These are phyloP conservation scores for Ustilago curta DNA, from an alignment of 1,284 basidiomycete genomes.

Conservation along the genomic window DNA sequence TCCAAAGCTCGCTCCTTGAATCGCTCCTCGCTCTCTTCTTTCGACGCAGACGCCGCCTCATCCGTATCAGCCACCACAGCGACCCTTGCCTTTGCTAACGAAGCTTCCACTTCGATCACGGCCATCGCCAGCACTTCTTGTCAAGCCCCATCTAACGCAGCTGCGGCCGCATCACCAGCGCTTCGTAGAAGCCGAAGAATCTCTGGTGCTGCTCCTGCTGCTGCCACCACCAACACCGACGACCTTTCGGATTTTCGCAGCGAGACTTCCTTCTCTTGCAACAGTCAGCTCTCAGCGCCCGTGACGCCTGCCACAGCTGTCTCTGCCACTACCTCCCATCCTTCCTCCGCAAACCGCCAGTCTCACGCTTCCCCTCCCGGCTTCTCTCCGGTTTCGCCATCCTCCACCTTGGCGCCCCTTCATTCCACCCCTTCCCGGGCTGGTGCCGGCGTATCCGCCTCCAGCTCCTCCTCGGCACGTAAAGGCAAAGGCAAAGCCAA, in stretches of 20 bases:
- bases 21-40: slow-evolving; percentile 8
- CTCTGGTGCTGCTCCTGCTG: slow-evolving; percentile 3
- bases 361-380: slow-evolving; percentile 21
- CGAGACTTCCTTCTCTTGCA: slow-evolving; percentile 30
- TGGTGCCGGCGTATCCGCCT: slow-evolving; percentile 21
- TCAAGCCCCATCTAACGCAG: neutral
- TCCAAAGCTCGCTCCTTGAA: slow-evolving; percentile 37
- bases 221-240: slow-evolving; percentile 20
- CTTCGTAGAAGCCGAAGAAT: slow-evolving; percentile 32
- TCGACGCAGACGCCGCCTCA: neutral
- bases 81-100: neutral
- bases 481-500: slow-evolving; percentile 37
- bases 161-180: slow-evolving; percentile 1
- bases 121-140: slow-evolving; percentile 4
- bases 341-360: slow-evolving; percentile 34
- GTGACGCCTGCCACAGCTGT: slow-evolving; percentile 35
- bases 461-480: slow-evolving; percentile 15
- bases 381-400: slow-evolving; percentile 26
- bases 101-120: neutral
- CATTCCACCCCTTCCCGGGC: slow-evolving; percentile 41
- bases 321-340: slow-evolving; percentile 27
- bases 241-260: slow-evolving; percentile 31
- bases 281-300: slow-evolving; percentile 25
- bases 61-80: neutral
- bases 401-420: slow-evolving; percentile 39